Conservation (phyloP, 352 stramenopile species). For the Globisporangium sylvaticum region DNA sequence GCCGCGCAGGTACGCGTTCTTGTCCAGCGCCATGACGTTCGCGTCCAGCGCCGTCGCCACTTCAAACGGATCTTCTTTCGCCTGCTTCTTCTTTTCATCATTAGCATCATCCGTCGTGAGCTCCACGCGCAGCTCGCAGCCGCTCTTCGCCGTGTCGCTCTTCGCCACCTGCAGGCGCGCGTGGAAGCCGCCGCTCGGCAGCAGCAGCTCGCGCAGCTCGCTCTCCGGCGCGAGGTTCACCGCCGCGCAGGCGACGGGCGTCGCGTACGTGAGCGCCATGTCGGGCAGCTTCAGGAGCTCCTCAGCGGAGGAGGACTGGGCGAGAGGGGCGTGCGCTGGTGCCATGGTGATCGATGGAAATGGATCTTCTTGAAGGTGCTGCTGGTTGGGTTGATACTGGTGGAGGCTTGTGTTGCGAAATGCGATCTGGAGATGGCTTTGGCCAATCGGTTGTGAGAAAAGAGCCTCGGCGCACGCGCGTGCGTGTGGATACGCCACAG, state of each 20-base stretch:
- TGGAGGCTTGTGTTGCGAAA: not conserved
- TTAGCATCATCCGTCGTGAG: not conserved
- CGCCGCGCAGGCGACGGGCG: constrained; percentile 15
- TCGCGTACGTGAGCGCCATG: constrained; percentile 26
- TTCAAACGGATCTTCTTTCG: constrained; percentile 16
- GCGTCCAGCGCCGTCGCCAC: constrained; percentile 12
- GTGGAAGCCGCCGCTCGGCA: constrained; percentile 11
- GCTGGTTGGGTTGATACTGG: not conserved
- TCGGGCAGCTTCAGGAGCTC: constrained; percentile 1
- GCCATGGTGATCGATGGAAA: not conserved
- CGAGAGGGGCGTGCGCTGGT: not conserved
- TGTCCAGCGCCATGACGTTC: constrained; percentile 15
- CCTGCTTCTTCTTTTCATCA: not conserved
- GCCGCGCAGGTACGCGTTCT: constrained; percentile 11
- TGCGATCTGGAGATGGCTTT: not conserved
- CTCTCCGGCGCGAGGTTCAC: constrained; percentile 5
- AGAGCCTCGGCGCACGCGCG: no score
- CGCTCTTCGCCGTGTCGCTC: constrained; percentile 2
- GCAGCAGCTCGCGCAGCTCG: constrained; percentile 13
- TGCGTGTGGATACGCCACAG: not conserved
- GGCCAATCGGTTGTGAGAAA: no score
- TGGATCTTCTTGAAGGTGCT: no score
- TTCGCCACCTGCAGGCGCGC: constrained; percentile 17
- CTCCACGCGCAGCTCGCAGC: constrained; percentile 15
- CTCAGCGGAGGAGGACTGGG: not conserved